A percentile compares a stretch with the other conserved stretches of the same genome.
Evolutionary conservation across 2,329 filamentous ascomycete genomes (phyloP).

Genomic region (Beauveria sp.): DNA sequence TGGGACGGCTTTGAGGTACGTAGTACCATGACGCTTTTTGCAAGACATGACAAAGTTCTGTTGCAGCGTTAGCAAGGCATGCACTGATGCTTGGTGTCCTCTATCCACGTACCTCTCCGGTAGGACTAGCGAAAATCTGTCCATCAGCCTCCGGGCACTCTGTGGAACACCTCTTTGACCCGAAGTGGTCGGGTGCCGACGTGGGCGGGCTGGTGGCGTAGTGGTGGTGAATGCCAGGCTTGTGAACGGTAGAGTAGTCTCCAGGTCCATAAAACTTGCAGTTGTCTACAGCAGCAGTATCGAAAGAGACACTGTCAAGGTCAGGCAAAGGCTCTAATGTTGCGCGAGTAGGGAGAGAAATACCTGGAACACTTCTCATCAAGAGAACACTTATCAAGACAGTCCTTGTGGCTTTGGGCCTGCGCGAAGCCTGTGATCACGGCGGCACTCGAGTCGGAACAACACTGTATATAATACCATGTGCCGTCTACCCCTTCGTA

Average conservation of each 20-base stretch:
- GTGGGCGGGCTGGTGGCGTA: slow-evolving; percentile 13
- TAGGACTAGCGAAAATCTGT: slow-evolving; percentile 7
- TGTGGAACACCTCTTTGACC: slow-evolving; percentile 14
- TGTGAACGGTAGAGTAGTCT: slow-evolving; percentile 7
- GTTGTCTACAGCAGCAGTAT: slow-evolving; percentile 5
- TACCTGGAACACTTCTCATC: slow-evolving; percentile 14
- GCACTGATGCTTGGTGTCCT: neutral
- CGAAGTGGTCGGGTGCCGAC: neutral
- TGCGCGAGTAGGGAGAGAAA: neutral
- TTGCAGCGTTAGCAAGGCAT: neutral
- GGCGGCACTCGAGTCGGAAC: slow-evolving; percentile 12
- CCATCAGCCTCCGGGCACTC: slow-evolving; percentile 14
- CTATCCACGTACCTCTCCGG: slow-evolving; percentile 9
- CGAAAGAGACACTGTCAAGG: slow-evolving; percentile 1
- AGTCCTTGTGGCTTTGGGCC: slow-evolving; percentile 10
- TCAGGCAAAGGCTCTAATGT: neutral
- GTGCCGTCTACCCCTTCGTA: slow-evolving; percentile 15
- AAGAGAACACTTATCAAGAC: slow-evolving; percentile 12
- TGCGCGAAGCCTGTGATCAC: slow-evolving; percentile 6
- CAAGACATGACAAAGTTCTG: slow-evolving; percentile 15
- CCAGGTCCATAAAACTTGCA: slow-evolving; percentile 15
- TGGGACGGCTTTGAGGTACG: slow-evolving; percentile 5
- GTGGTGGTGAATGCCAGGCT: slow-evolving; percentile 7
- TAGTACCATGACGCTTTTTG: slow-evolving; percentile 14
- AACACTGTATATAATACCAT: slow-evolving; percentile 16